A percentile compares a stretch with the other conserved stretches of the same genome.
These are phyloP conservation scores for Parmelia sp. DNA, from an alignment of 495 filamentous ascomycete species.

Conservation along the genomic window DNA sequence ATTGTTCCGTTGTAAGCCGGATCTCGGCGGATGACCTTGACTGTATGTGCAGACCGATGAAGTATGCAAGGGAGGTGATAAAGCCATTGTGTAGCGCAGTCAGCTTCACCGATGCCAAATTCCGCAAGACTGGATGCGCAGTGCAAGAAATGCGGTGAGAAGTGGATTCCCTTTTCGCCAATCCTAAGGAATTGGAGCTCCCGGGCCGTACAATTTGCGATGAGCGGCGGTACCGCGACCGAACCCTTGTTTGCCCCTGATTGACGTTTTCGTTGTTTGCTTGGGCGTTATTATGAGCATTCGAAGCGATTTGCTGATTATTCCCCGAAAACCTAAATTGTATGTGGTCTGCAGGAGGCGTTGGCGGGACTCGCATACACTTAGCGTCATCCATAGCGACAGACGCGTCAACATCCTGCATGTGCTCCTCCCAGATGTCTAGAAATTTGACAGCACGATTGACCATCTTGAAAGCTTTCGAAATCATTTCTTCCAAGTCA, in stretches of 20 bases:
- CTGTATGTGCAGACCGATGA: constrained; percentile 87
- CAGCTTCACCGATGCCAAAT: constrained; percentile 61
- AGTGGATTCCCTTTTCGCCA: constrained; percentile 45
- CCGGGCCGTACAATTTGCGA: constrained; percentile 24
- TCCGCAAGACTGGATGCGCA: constrained; percentile 39
- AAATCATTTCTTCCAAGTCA: constrained; percentile 82
- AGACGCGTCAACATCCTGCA: constrained; percentile 52
- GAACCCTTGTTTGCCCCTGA: constrained; percentile 16
- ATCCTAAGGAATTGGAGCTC: constrained; percentile 20
- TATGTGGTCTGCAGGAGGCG: constrained; percentile 57
- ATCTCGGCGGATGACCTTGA: constrained; percentile 82
- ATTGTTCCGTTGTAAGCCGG: constrained; percentile 66
- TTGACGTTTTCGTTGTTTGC: constrained; percentile 21
- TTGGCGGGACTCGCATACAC: constrained; percentile 53
- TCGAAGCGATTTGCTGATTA: constrained; percentile 9
- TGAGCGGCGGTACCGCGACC: constrained; percentile 24
- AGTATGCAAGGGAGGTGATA: constrained; percentile 79
- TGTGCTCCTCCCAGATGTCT: constrained; percentile 79
- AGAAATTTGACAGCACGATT: constrained; percentile 84
- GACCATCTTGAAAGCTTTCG: constrained; percentile 92
- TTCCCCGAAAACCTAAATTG: constrained; percentile 13
- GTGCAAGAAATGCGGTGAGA: constrained; percentile 53
- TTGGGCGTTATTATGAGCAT: constrained; percentile 8
- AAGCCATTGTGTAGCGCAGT: constrained; percentile 75
- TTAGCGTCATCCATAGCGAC: constrained; percentile 47